A percentile compares a stretch with the other conserved stretches of the same genome.
phyloP scores from a whole-genome alignment of 2,329 filamentous ascomycete species.

The Furcasterigmium furcatum region DNA sequence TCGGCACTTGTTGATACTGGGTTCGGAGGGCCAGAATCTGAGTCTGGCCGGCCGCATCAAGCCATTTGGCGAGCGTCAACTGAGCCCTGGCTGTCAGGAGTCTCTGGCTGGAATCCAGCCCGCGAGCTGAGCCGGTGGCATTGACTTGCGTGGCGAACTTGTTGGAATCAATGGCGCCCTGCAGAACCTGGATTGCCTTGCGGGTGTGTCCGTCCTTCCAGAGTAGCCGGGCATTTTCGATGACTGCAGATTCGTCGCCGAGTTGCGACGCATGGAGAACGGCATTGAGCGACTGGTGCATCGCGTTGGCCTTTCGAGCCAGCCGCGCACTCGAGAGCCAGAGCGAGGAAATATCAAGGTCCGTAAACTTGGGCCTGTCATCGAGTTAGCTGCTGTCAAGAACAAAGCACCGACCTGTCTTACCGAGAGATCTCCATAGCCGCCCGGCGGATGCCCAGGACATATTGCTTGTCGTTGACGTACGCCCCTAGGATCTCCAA shows the following conservation, averaged over 20 bases:
- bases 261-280: conserved; percentile 84
- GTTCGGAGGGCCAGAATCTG: conserved; percentile 75
- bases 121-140: conserved; percentile 29
- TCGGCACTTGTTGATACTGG: conserved; percentile 81
- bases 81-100: conserved; percentile 74
- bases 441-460: conserved; percentile 81
- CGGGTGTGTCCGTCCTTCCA: conserved; percentile 93
- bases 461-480: conserved; percentile 88
- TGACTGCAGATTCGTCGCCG: conserved; percentile 81
- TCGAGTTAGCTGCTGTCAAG: too few relatives aligned
- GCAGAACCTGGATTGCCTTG: conserved; percentile 89
- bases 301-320: conserved; percentile 79
- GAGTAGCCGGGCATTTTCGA: conserved; percentile 88
- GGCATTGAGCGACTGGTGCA: conserved; percentile 88
- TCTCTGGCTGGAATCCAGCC: conserved; percentile 47
- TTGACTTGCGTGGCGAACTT: conserved; percentile 60
- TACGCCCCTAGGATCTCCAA: conserved; percentile 88
- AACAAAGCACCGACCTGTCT: conserved; percentile 13
- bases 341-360: conserved; percentile 73
- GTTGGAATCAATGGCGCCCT: conserved; percentile 79
- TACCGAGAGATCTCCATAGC: conserved; percentile 77
- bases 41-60: conserved; percentile 91
- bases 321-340: conserved; percentile 86
- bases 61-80: conserved; percentile 91
- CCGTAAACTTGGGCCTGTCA: conserved; percentile 55